Conservation (phyloP, 352 stramenopile genomes). For the Globisporangium takayamanum region DNA sequence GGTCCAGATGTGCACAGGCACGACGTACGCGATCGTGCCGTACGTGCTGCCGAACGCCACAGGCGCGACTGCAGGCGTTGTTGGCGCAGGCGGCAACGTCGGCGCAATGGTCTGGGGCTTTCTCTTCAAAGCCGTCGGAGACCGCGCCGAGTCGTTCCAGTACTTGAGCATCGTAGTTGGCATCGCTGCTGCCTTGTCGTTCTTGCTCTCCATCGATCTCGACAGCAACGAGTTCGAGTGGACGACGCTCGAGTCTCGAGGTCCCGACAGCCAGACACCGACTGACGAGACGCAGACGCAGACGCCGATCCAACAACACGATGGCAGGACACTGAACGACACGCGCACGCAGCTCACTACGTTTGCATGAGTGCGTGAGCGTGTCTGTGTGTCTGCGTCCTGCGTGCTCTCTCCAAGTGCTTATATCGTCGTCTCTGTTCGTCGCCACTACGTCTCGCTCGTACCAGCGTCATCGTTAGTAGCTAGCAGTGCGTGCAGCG, state of each 20-base stretch:
- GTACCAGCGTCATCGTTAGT: too few species aligned
- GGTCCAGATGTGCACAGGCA: slow-evolving; percentile 61
- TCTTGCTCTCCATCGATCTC: slow-evolving; percentile 4
- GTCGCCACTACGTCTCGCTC: too few species aligned
- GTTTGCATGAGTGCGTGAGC: too few species aligned
- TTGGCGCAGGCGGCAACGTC: slow-evolving; percentile 34
- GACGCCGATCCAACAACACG: too few species aligned
- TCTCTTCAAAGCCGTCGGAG: slow-evolving; percentile 27
- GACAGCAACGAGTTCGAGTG: background rate
- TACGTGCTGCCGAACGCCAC: slow-evolving; percentile 39
- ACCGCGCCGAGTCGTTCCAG: slow-evolving; percentile 17
- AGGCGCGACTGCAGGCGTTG: slow-evolving; percentile 29
- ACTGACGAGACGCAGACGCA: too few species aligned
- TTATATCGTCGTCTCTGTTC: too few species aligned
- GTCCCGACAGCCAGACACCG: slow-evolving; percentile 1
- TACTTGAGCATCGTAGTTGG: slow-evolving; percentile 27
- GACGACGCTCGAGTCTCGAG: background rate
- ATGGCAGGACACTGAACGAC: too few species aligned
- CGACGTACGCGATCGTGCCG: slow-evolving; percentile 53
- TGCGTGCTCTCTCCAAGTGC: too few species aligned
- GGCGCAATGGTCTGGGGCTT: slow-evolving; percentile 34
- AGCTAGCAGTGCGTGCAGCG: too few species aligned
- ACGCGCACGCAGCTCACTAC: too few species aligned
- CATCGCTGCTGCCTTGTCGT: slow-evolving; percentile 4
- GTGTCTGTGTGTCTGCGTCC: too few species aligned